Evolutionary conservation across 148 eudicot species (phyloP).

Genomic region (Rheum nobile): DNA sequence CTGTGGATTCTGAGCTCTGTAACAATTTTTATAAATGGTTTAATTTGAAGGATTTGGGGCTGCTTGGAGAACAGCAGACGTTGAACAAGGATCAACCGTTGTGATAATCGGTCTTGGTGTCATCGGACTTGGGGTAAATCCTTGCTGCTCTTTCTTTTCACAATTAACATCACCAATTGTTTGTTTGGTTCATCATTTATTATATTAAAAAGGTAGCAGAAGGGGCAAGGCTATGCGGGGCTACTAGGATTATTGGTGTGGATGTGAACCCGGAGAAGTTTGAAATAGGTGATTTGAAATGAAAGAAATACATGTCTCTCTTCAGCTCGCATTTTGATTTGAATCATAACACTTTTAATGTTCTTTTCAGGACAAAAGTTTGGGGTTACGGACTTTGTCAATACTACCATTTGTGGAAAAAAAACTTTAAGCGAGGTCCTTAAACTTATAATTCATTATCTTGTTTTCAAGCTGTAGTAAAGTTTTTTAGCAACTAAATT

Average conservation of each 20-base stretch:
- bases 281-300: constrained; percentile 36
- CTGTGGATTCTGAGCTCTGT: background rate
- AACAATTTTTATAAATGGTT: background rate
- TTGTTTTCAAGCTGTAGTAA: background rate
- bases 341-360: background rate
- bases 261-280: constrained; percentile 70
- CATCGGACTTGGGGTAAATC: constrained; percentile 77
- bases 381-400: constrained; percentile 78
- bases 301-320: background rate
- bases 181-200: background rate
- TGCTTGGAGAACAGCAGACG: constrained; percentile 72
- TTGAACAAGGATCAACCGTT: constrained; percentile 76
- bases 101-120: constrained; percentile 85
- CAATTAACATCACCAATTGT: background rate
- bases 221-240: constrained; percentile 86
- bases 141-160: background rate
- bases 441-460: background rate
- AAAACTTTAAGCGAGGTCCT: constrained; percentile 62
- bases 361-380: constrained; percentile 46
- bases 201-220: constrained; percentile 59
- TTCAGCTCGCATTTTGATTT: background rate
- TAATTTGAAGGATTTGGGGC: constrained; percentile 82
- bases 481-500: background rate
- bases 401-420: constrained; percentile 30
- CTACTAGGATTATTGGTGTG: constrained; percentile 75